Conservation (phyloP, 495 filamentous ascomycete genomes). For the Clavariopsis aquatica region DNA sequence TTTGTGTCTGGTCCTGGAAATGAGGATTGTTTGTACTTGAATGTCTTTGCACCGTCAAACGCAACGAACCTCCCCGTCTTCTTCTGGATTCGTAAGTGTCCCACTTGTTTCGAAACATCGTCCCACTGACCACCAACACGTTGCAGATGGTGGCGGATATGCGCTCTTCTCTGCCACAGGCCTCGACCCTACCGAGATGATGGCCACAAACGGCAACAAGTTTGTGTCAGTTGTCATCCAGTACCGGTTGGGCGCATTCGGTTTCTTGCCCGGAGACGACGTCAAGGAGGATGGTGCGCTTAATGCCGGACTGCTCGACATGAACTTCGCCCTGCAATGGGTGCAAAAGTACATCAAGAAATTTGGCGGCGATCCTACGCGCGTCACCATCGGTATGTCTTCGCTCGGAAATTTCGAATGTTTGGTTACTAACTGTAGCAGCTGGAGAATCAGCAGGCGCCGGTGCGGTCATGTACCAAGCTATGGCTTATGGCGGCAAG, state of each 20-base stretch:
- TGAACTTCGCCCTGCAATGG: constrained; percentile 48
- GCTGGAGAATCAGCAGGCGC: constrained; percentile 46
- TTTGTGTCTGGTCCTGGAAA: constrained; percentile 39
- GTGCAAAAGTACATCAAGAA: constrained; percentile 42
- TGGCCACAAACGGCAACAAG: constrained; percentile 51
- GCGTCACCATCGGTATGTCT: constrained; percentile 38
- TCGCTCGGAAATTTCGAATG: neutral
- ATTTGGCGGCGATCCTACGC: constrained; percentile 50
- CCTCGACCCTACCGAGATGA: constrained; percentile 43
- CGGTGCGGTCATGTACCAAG: constrained; percentile 54
- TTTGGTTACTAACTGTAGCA: neutral
- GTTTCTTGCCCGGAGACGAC: constrained; percentile 40
- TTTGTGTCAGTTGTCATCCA: constrained; percentile 44
- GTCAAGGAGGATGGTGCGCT: constrained; percentile 41
- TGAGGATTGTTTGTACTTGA: constrained; percentile 58
- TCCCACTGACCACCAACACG: neutral
- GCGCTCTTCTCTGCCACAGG: constrained; percentile 38
- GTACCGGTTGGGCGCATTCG: constrained; percentile 45
- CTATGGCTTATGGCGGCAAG: constrained; percentile 55
- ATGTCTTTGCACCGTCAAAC: constrained; percentile 49
- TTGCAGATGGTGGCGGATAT: constrained; percentile 42
- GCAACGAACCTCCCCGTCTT: constrained; percentile 46
- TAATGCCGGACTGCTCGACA: constrained; percentile 46
- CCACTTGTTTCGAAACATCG: neutral
- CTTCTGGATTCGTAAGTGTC: constrained; percentile 48